These are phyloP conservation scores for Hyphodiscus hymeniophilus DNA, from an alignment of 495 filamentous ascomycete species.

Conservation along the genomic window DNA sequence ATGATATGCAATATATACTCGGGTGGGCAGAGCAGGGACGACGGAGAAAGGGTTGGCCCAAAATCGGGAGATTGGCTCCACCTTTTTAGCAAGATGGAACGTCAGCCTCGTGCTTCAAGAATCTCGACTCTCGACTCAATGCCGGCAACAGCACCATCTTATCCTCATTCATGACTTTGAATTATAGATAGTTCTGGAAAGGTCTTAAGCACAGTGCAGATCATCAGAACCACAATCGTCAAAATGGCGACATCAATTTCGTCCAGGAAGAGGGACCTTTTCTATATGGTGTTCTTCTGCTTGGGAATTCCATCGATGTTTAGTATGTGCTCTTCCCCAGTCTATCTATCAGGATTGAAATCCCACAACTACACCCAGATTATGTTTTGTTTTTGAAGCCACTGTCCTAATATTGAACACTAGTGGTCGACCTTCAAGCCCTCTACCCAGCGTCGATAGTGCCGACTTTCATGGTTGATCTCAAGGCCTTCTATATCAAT, in stretches of 20 bases:
- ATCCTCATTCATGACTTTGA: no score
- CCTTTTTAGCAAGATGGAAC: not conserved
- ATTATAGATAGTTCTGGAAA: no score
- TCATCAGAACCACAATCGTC: no score
- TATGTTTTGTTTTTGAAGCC: no score
- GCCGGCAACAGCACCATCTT: no score
- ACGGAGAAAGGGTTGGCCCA: not conserved
- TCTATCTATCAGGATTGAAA: not conserved
- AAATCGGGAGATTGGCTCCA: not conserved
- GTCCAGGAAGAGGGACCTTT: slow-evolving; percentile 32
- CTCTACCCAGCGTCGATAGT: slow-evolving; percentile 52
- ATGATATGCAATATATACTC: no score
- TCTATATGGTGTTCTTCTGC: slow-evolving; percentile 64
- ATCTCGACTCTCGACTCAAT: not conserved
- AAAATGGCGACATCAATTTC: slow-evolving; percentile 13
- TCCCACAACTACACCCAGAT: no score
- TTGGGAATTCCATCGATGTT: slow-evolving; percentile 61
- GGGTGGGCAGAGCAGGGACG: not conserved
- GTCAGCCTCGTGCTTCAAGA: not conserved
- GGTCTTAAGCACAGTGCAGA: no score
- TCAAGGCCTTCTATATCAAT: slow-evolving; percentile 56
- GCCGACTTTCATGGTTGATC: slow-evolving; percentile 35
- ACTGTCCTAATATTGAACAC: no score
- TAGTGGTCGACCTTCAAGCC: slow-evolving; percentile 58
- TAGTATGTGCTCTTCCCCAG: slow-evolving; percentile 32